Conservation (phyloP, 73 alveolate species). For the Breviolum minutum region DNA sequence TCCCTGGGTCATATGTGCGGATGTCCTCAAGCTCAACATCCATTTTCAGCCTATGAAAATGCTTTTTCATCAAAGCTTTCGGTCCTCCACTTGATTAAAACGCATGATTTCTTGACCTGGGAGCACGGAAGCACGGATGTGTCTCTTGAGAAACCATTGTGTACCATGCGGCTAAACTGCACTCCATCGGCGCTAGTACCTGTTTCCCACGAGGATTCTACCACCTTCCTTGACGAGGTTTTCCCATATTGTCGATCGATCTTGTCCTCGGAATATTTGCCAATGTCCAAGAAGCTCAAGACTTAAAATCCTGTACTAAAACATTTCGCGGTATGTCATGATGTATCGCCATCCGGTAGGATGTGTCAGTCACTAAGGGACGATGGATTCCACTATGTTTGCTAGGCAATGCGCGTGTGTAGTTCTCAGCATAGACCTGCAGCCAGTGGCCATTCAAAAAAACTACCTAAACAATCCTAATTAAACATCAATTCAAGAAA, state of each 20-base stretch:
- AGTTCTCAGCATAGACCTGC: slow-evolving; percentile 75
- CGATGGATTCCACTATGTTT: neutral
- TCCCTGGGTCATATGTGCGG: slow-evolving; percentile 40
- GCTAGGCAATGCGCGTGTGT: neutral
- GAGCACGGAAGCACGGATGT: neutral
- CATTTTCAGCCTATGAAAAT: too few relatives aligned
- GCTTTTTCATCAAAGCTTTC: neutral
- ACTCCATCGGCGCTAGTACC: too few relatives aligned
- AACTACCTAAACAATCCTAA: neutral
- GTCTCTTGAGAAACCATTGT: neutral
- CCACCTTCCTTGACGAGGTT: slow-evolving; percentile 63
- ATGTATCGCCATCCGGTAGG: too few relatives aligned
- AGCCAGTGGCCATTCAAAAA: neutral
- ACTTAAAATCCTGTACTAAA: neutral
- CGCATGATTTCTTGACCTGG: slow-evolving; percentile 84
- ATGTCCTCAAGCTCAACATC: neutral
- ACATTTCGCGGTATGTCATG: too few relatives aligned
- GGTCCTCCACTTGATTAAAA: slow-evolving; percentile 75
- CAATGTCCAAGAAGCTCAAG: neutral
- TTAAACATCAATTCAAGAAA: too few relatives aligned
- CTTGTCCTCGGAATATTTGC: slow-evolving; percentile 34
- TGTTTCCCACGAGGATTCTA: neutral
- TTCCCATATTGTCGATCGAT: slow-evolving; percentile 60
- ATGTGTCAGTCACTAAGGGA: too few relatives aligned
- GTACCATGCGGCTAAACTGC: neutral